A percentile compares a stretch with the other conserved stretches of the same genome.
phyloP scores from a whole-genome alignment of 2,329 filamentous ascomycete genomes.

The Pseudopyricularia cyperi region DNA sequence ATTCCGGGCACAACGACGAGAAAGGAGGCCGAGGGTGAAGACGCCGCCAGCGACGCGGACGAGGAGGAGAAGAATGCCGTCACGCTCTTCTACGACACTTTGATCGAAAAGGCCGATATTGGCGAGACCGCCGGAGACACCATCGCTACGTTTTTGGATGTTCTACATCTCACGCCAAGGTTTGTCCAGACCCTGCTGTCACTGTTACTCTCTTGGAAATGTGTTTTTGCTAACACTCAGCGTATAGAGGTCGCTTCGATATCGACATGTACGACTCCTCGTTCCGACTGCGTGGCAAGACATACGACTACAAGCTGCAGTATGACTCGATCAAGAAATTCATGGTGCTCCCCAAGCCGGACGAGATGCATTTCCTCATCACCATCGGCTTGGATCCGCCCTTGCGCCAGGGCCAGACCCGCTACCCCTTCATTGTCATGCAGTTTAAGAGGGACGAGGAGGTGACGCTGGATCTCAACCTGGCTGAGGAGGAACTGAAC shows the following conservation, averaged over 20 bases:
- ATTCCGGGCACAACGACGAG: slow-evolving; percentile 83
- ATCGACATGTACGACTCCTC: slow-evolving; percentile 99
- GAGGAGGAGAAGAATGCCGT: slow-evolving; percentile 90
- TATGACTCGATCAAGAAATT: slow-evolving; percentile 98
- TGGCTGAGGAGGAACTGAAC: slow-evolving; percentile 79
- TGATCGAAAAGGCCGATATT: slow-evolving; percentile 98
- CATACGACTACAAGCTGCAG: slow-evolving; percentile 99
- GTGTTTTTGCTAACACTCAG: slow-evolving; percentile 7
- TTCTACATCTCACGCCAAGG: slow-evolving; percentile 92
- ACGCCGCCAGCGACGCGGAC: slow-evolving; percentile 52
- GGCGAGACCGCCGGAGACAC: slow-evolving; percentile 98
- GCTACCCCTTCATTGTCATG: slow-evolving; percentile 98
- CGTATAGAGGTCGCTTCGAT: slow-evolving; percentile 82
- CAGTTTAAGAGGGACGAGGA: slow-evolving; percentile 98
- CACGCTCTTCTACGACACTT: slow-evolving; percentile 92
- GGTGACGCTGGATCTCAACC: slow-evolving; percentile 89
- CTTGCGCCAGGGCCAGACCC: slow-evolving; percentile 88
- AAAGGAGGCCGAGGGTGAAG: slow-evolving; percentile 60
- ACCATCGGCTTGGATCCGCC: slow-evolving; percentile 91
- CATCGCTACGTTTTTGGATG: slow-evolving; percentile 92
- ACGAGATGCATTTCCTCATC: slow-evolving; percentile 90
- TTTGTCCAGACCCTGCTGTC: slow-evolving; percentile 18
- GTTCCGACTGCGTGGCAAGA: slow-evolving; percentile 94
- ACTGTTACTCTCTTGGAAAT: not conserved
- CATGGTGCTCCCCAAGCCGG: slow-evolving; percentile 96